Conservation (phyloP, 345 rosid species). For the Eucalyptus polybractea region DNA sequence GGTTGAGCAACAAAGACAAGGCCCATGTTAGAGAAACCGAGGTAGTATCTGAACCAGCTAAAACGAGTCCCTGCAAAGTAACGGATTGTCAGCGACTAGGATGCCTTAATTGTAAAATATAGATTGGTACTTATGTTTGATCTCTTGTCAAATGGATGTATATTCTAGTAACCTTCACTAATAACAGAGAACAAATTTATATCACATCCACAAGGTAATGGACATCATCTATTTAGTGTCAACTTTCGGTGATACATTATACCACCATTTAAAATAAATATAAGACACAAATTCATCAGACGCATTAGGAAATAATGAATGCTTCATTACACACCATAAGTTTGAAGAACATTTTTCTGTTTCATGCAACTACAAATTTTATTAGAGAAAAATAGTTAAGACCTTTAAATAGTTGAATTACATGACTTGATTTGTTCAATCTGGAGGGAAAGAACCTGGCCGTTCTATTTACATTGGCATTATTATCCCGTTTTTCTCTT, state of each 20-base stretch:
- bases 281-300: not conserved
- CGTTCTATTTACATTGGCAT: not conserved
- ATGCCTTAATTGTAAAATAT: not conserved
- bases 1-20: slow-evolving; percentile 20
- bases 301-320: not conserved
- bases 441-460: not conserved
- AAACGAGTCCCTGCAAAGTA: slow-evolving; percentile 6
- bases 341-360: not conserved
- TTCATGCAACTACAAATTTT: not conserved
- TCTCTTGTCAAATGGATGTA: not conserved
- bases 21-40: slow-evolving; percentile 22
- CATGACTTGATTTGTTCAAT: too few species aligned
- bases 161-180: not conserved
- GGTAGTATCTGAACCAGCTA: slow-evolving; percentile 27
- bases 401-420: not conserved
- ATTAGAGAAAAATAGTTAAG: not conserved
- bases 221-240: not conserved
- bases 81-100: not conserved
- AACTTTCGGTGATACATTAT: not conserved
- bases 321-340: not conserved
- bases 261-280: not conserved
- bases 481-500: not conserved
- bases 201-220: not conserved
- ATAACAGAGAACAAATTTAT: not conserved
- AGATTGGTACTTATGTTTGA: slow-evolving; percentile 11